Evolutionary conservation across 2,329 filamentous ascomycete species (phyloP), one percentile per base, ranked within the genome.

Genomic region (Phialophora expanda): DNA sequence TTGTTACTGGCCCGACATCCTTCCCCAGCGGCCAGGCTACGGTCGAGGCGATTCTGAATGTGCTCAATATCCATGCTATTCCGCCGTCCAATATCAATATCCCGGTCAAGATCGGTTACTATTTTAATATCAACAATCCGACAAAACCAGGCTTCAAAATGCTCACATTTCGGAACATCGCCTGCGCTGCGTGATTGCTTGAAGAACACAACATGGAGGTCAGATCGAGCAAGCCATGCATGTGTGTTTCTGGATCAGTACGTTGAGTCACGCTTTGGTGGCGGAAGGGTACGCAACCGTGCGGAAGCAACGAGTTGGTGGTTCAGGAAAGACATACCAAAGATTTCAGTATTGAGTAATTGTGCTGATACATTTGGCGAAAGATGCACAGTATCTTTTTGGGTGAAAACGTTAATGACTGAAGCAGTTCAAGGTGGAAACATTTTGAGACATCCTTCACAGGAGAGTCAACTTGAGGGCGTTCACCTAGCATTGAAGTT

Each of bases 51-150:
- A 50, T 38, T 12, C 34, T 61, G 30, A 24, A 61, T 20, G 34
- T 61, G 26, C 14, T 38, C 28, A 53, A 61, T 9, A 53, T 44
- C 24, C 17, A 51, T 20, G 14, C 30, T 8, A 22, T 24, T 54
- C 48, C 58, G 2, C 46, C 44, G 28, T 53, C 48, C 12, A 20
- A 61, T 22, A 61, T 34, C 34, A 41, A 61, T 20, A 28, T 61
- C 20, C 58, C 58, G 7, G 14, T 61, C 30, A 22, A 53, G 28
- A 28, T 61, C 46, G 30, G 48, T 11, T 61, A 53, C 22, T 55
- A 30, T 32, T 55, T 34, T 22, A 28, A 55, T 17, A 4, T 2
- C 26, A 34, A 55, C 24, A 55, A 55, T 34, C 53, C 53, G 12
- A 32, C 17, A 14, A 30, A 55, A 34, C 53, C 28, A 28, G 53